Evolutionary conservation across 1,139 yeast genomes (phyloP), one percentile per base, ranked within the genome.

Genomic region (Hanseniaspora uvarum): DNA sequence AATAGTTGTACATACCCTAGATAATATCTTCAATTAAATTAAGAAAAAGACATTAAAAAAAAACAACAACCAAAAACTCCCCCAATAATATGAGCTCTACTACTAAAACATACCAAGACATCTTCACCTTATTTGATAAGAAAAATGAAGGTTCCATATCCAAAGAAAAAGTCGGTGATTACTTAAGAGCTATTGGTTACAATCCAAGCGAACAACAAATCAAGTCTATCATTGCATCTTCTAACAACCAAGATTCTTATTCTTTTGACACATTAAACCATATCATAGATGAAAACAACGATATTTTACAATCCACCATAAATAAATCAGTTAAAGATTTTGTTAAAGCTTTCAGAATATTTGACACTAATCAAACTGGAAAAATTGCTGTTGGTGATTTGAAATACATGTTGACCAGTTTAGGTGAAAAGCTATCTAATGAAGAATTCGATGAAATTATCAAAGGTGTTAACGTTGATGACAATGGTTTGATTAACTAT

Each of bases 321-420:
- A 60, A 62, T 37, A 67, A 64, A 24, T 62, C 63, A 40, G 60
- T 62, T 26, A 98, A 92, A 67, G 99, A 92, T 69, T 92, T 92
- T 70, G 81, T 92, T 65, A 86, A 94, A 65, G 98, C 97, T 1
- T 92, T 92, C 79, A 97, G 92, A 72, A 96, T 92, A 11, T 92
- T 92, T 61, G 99, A 92, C 72, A 94, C 89, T 73, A 95, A 88
- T 60, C 81, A 84, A 60, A 84, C 96, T 21, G 99, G 99, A 7
- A 84, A 83, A 72, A 92, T 92, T 63, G 95, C 97, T 40, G 95
- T 92, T 46, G 99, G 99, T 57, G 97, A 94, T 70, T 78, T 92
- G 64, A 80, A 95, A 69, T 92, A 92, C 70, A 87, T 92, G 67
- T 76, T 92, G 68, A 89, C 96, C 24, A 83, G 95, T 12, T 81